These are phyloP conservation scores for Cladosporium sp. DNA, from an alignment of 2,329 filamentous ascomycete species.

Conservation along the genomic window DNA sequence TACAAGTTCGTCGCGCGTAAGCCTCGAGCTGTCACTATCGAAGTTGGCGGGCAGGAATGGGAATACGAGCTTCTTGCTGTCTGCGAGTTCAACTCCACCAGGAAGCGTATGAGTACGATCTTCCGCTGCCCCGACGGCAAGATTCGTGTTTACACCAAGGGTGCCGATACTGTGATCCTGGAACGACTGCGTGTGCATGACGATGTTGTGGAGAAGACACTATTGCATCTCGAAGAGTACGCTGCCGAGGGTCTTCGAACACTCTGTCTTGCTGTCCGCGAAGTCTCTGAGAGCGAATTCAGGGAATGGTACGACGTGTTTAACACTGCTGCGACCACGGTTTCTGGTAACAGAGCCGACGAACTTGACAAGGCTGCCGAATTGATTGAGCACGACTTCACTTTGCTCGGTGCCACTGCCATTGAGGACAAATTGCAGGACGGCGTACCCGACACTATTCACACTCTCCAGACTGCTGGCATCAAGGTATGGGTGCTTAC, in stretches of 20 bases:
- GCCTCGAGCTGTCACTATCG: slow-evolving; percentile 79
- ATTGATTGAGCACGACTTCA: slow-evolving; percentile 87
- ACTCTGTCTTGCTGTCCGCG: slow-evolving; percentile 88
- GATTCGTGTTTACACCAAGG: slow-evolving; percentile 89
- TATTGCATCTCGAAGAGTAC: slow-evolving; percentile 96
- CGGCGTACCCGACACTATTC: slow-evolving; percentile 95
- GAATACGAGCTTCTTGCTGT: slow-evolving; percentile 91
- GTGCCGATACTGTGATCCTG: slow-evolving; percentile 93
- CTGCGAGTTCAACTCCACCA: slow-evolving; percentile 97
- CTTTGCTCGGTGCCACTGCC: slow-evolving; percentile 85
- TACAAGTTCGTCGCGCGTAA: slow-evolving; percentile 89
- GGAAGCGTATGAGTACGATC: slow-evolving; percentile 97
- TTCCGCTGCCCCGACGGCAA: slow-evolving; percentile 95
- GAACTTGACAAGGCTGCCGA: slow-evolving; percentile 97
- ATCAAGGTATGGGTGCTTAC: slow-evolving; percentile 99
- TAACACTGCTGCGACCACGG: slow-evolving; percentile 80
- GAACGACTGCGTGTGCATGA: slow-evolving; percentile 77
- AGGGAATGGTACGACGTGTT: slow-evolving; percentile 80
- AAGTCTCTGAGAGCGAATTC: slow-evolving; percentile 84
- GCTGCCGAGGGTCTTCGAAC: slow-evolving; percentile 93
- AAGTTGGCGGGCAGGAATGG: slow-evolving; percentile 62
- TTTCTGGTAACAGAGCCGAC: slow-evolving; percentile 85
- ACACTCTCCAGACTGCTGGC: slow-evolving; percentile 89
- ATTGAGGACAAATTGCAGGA: slow-evolving; percentile 97
- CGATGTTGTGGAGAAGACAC: slow-evolving; percentile 77